Evolutionary conservation across 257 asterid species (phyloP), one percentile per base, ranked within the genome.

Genomic region (Solanum piurae): DNA sequence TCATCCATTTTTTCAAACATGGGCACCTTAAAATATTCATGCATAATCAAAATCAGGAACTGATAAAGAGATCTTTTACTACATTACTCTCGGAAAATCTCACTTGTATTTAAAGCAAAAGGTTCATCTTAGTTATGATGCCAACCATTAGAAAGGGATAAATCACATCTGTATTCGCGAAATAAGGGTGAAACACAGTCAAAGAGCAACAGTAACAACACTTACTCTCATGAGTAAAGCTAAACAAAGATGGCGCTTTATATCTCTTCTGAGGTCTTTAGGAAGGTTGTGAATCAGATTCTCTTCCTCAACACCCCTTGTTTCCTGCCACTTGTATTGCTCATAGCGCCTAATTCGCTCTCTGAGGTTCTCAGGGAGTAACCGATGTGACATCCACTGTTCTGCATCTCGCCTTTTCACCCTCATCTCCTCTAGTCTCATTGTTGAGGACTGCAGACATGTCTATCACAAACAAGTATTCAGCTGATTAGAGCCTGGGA

Each of bases 1-100:
- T 96, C 99, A 7, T 97, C 99, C 99, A 96, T 93, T 91, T 95
- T 97, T 89, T 96, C 99, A 86, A 97, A 96, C 94, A 97, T 91
- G 38, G 99, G 99, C 87, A 97, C 99, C 99, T 97, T 85, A 18
- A 64, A 42, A 83, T 49, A n/a, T 84, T 64, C 44, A 75, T 49
- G 69, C 69, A 49, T 82, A 20, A 29, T 80, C 69, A 49, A 82
- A 10, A 49, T 82, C 69, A 82, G 25, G 44, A 82, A 29, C 44
- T 49, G 37, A 82, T 29, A 82, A 10, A 49, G 42, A 49, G 42
- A 29, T 49, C 6, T 44, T 44, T 27, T 21, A 31, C 29, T 82
- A 82, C 18, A 9, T 31, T 82, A 49, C 44, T 18, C 69, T 29
- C 6, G 5, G 44, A 82, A 80, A 82, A 46, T 18, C 40, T 27